Evolutionary conservation across 2,329 filamentous ascomycete genomes (phyloP).

Genomic region (Ophiostoma quercus): DNA sequence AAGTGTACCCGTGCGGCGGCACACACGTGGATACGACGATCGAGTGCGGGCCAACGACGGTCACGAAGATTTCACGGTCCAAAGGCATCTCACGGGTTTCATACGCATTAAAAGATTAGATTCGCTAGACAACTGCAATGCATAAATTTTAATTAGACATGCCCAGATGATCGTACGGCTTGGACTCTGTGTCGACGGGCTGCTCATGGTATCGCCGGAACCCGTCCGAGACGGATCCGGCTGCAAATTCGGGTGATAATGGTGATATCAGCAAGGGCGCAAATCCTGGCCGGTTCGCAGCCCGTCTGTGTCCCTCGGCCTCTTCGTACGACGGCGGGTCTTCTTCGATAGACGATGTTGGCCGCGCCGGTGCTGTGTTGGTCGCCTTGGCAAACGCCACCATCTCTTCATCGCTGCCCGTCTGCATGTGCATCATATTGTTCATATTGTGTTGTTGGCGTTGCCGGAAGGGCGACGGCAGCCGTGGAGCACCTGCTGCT

Average conservation of each 20-base stretch:
- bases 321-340: slow-evolving; percentile 24
- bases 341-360: slow-evolving; percentile 4
- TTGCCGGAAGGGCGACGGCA: slow-evolving; percentile 12
- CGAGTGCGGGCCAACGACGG: slow-evolving; percentile 54
- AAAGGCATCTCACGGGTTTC: slow-evolving; percentile 61
- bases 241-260: neutral
- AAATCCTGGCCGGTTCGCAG: neutral
- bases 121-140: neutral
- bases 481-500: neutral
- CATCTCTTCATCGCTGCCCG: slow-evolving; percentile 1
- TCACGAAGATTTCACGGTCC: slow-evolving; percentile 61
- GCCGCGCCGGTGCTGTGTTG: neutral
- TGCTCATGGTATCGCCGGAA: slow-evolving; percentile 20
- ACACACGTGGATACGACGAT: slow-evolving; percentile 63
- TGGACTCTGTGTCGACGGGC: slow-evolving; percentile 10
- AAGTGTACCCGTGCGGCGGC: slow-evolving; percentile 68
- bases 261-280: neutral
- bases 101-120: slow-evolving; percentile 32
- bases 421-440: neutral
- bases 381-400: slow-evolving; percentile 19
- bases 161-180: slow-evolving; percentile 1
- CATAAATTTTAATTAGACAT: neutral
- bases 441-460: neutral
- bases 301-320: neutral
- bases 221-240: slow-evolving; percentile 19